Evolutionary conservation across 208 protist species (phyloP).

Genomic region (Trypanosoma conorhini): DNA sequence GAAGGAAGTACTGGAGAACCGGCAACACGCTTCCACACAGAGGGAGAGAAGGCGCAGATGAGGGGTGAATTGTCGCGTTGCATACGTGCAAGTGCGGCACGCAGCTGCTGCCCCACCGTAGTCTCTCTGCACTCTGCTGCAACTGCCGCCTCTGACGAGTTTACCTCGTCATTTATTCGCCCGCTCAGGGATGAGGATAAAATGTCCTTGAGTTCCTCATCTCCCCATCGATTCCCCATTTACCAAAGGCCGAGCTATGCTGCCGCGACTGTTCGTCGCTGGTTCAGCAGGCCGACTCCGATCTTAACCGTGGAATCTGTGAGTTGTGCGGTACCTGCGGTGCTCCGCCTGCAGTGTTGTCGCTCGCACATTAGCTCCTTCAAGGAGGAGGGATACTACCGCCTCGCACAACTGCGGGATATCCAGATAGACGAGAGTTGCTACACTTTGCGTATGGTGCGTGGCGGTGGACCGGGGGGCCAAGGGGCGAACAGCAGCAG

Average conservation of each 20-base stretch:
- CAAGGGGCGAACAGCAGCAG: constrained; percentile 86
- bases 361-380: constrained; percentile 62
- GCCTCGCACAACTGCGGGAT: constrained; percentile 38
- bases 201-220: not conserved
- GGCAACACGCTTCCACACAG: not conserved
- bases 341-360: constrained; percentile 18
- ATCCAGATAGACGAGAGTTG: constrained; percentile 46
- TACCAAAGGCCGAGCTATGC: not conserved
- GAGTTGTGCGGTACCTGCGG: not conserved
- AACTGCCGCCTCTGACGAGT: not conserved
- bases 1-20: not conserved
- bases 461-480: constrained; percentile 80
- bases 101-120: not conserved
- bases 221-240: not conserved
- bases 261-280: not conserved
- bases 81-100: not conserved
- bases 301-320: not conserved
- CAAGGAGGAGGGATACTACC: constrained; percentile 62
- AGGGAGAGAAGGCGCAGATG: not conserved
- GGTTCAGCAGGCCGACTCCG: constrained; percentile 2
- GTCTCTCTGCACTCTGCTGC: not conserved
- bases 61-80: not conserved
- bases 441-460: constrained; percentile 60
- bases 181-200: too few relatives aligned
- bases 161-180: not conserved